A percentile compares a stretch with the other conserved stretches of the same genome.
These are phyloP conservation scores for Eremochloa ophiuroides DNA, from an alignment of 176 grass and related monocot species.

Conservation along the genomic window DNA sequence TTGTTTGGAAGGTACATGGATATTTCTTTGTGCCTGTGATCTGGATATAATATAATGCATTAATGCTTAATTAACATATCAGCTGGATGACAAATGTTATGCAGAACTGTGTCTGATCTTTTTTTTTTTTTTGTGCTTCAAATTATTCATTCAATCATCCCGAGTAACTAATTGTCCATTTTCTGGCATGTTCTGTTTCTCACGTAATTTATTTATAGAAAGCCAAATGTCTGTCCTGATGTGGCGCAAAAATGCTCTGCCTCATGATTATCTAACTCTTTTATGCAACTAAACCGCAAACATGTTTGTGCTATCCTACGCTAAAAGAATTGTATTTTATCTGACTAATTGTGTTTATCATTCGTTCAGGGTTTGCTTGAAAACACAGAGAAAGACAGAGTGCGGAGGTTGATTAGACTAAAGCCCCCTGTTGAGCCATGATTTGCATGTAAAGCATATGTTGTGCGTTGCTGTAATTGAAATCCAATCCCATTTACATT, in stretches of 20 bases:
- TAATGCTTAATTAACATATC: not conserved
- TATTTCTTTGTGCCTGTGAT: not conserved
- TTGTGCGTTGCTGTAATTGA: slow-evolving; percentile 4
- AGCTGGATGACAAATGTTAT: no score
- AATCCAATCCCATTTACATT: not conserved
- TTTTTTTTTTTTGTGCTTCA: no score
- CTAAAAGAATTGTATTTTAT: not conserved
- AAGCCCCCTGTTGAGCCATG: slow-evolving; percentile 72
- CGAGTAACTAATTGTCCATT: no score
- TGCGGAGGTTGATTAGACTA: slow-evolving; percentile 70
- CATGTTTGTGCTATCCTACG: not conserved
- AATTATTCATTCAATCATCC: no score
- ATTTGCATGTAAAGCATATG: slow-evolving; percentile 5
- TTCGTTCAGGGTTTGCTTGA: slow-evolving; percentile 64
- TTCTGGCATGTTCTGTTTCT: not conserved
- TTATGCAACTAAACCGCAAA: not conserved
- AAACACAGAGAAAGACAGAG: slow-evolving; percentile 78
- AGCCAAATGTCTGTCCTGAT: not conserved
- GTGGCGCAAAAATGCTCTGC: not conserved
- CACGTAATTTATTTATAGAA: not conserved
- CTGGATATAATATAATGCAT: not conserved
- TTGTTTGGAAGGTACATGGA: slow-evolving; percentile 76
- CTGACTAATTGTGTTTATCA: not conserved
- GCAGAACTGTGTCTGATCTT: no score
- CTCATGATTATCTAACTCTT: not conserved